A percentile compares a stretch with the other conserved stretches of the same genome.
Conservation (phyloP, 2,329 filamentous ascomycete genomes). For the Emmonsia crescens region DNA sequence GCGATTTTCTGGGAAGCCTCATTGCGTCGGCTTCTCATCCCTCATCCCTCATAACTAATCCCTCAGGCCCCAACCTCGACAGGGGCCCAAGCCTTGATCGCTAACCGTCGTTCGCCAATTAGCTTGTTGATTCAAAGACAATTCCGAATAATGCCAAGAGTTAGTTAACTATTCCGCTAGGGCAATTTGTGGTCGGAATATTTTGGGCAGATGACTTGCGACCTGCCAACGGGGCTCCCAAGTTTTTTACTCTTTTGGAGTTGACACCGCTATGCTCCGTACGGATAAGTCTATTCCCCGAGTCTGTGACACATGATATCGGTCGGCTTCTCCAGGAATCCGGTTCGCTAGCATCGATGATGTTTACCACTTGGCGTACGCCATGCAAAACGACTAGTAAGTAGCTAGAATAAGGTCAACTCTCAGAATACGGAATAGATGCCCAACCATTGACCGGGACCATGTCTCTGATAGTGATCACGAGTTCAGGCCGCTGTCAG, state of each 20-base stretch:
- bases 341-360: background rate
- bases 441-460: background rate
- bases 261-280: too few species aligned
- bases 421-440: background rate
- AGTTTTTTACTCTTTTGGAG: background rate
- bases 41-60: background rate
- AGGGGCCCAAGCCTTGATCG: background rate
- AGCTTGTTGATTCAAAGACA: too few species aligned
- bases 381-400: background rate
- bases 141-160: background rate
- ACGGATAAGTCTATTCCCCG: background rate
- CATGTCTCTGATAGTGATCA: background rate
- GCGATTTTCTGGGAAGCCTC: background rate
- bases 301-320: background rate
- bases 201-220: background rate
- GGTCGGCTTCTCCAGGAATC: background rate
- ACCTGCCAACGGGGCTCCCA: background rate
- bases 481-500: background rate
- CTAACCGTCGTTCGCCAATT: background rate
- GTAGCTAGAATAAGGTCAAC: background rate
- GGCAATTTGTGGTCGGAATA: background rate
- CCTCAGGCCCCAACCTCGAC: background rate
- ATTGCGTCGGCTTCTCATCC: background rate
- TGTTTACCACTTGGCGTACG: background rate
- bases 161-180: background rate